Base-by-base conservation (phyloP, 305 asterid species). In the Fraxinus angustifolia region DNA sequence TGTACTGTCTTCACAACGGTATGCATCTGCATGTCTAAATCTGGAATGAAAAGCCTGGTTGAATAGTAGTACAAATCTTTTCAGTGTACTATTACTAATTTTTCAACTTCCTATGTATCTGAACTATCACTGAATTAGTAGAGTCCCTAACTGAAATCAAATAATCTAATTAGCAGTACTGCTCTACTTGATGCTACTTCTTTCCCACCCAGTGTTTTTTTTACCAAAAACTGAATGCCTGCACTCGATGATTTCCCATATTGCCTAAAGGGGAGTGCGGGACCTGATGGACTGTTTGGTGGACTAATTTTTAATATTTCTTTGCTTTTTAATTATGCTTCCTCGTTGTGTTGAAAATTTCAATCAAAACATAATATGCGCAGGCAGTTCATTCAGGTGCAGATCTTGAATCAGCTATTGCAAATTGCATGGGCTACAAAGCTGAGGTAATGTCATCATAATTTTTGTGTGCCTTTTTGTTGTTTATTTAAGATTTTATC, bases 321-420 rank as follows among this genome's bases (percentile, higher is more conserved):
- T 33, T 33, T 19, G 48, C 75, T 14, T 6, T 71, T 71, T 34
- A 31, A n/a, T 71, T 34, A 71, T 30, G 21, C 34, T 16, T 71
- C 76, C 42, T 71, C 28, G 2, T 6, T 21, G 7, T 16, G 28
- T 71, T n/a, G 76, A 71, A 72, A 79, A 3, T 33, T 50, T 79
- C 73, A 84, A 45, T 68, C 45, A 56, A 34, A 74, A 53, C 40
- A 53, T 58, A 79, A 78, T 72, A 80, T 77, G 28, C 85, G 88
- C 95, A 96, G 99, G 99, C 99, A 17, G 99, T 96, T 87, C 99
- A 96, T 91, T 96, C 99, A 84, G 99, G 99, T 33, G 98, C 99
- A 77, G 98, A 96, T 91, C 97, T 96, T 76, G 99, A 96, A 84
- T 91, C 98, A 79, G 98, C 99, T 72, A 88, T 94, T 78, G 86